Percentiles rank a stretch among this genome's conserved stretches.
Conservation (phyloP, 306 rosid species). For the Cucumis melo region DNA sequence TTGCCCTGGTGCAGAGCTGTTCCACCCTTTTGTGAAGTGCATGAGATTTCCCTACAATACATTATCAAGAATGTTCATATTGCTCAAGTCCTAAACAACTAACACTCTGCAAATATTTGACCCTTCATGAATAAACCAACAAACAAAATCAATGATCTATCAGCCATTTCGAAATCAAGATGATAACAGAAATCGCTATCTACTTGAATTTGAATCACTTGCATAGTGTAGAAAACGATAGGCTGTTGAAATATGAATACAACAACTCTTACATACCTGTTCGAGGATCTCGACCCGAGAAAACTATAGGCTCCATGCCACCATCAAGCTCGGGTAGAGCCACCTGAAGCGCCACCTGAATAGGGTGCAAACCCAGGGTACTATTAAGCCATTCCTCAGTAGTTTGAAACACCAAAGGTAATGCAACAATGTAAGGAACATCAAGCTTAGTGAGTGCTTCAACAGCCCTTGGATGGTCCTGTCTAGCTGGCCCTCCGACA, state of each 20-base stretch:
- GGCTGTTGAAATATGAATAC: too few species aligned
- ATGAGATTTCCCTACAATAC: constrained; percentile 45
- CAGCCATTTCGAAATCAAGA: background rate
- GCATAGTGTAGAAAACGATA: background rate
- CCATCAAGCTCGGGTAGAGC: constrained; percentile 99
- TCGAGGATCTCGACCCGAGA: constrained; percentile 91
- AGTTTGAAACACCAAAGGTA: constrained; percentile 93
- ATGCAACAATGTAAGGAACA: constrained; percentile 92
- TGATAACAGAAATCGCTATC: background rate
- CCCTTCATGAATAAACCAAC: background rate
- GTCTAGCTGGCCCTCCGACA: constrained; percentile 99
- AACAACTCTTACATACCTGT: constrained; percentile 32
- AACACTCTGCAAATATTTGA: background rate
- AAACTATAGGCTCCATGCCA: constrained; percentile 98
- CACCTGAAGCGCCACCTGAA: constrained; percentile 96
- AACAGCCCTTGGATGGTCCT: constrained; percentile 89
- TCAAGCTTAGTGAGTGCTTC: constrained; percentile 81
- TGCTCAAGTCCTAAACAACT: background rate
- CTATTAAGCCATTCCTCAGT: constrained; percentile 98
- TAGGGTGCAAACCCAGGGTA: constrained; percentile 90
- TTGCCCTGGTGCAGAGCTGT: constrained; percentile 50
- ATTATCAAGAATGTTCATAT: background rate
- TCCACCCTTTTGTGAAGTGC: constrained; percentile 57
- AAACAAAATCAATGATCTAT: background rate
- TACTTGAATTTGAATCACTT: background rate